Conservation (phyloP, 1,139 yeast genomes). For the Torulaspora globosa region DNA sequence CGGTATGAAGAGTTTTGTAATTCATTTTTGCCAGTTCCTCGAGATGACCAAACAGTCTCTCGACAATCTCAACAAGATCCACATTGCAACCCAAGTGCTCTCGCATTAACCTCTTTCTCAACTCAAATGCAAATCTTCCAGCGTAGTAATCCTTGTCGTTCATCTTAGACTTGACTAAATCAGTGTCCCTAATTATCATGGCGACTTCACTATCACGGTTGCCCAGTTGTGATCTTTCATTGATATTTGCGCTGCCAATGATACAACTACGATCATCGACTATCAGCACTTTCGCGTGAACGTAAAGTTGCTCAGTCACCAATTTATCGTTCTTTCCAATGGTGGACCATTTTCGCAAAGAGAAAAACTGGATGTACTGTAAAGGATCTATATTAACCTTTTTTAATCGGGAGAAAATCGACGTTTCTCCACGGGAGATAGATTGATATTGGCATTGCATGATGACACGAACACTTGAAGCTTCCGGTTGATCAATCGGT, state of each 20-base stretch:
- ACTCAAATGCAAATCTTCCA: constrained; percentile 82
- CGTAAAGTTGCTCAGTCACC: constrained; percentile 86
- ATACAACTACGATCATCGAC: constrained; percentile 94
- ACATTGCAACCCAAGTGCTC: constrained; percentile 95
- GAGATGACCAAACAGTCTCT: constrained; percentile 61
- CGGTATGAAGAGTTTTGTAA: constrained; percentile 28
- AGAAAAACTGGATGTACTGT: constrained; percentile 86
- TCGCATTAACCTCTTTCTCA: constrained; percentile 88
- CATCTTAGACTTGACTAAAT: constrained; percentile 70
- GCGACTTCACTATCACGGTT: constrained; percentile 92
- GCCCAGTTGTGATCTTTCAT: constrained; percentile 94
- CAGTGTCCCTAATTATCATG: constrained; percentile 78
- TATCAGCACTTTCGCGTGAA: constrained; percentile 87
- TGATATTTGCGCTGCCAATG: constrained; percentile 94
- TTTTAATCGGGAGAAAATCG: constrained; percentile 78
- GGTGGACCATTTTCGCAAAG: constrained; percentile 92
- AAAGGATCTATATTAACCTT: constrained; percentile 82
- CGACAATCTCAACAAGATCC: constrained; percentile 80
- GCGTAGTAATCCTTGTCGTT: constrained; percentile 76
- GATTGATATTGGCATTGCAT: constrained; percentile 97
- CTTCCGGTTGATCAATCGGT: constrained; percentile 89
- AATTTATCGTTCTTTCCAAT: constrained; percentile 72
- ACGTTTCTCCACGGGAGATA: constrained; percentile 85
- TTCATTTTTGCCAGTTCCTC: constrained; percentile 51
- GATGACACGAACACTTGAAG: constrained; percentile 87